Conservation (phyloP, 805 yeast species). For the Kuraishia molischiana region DNA sequence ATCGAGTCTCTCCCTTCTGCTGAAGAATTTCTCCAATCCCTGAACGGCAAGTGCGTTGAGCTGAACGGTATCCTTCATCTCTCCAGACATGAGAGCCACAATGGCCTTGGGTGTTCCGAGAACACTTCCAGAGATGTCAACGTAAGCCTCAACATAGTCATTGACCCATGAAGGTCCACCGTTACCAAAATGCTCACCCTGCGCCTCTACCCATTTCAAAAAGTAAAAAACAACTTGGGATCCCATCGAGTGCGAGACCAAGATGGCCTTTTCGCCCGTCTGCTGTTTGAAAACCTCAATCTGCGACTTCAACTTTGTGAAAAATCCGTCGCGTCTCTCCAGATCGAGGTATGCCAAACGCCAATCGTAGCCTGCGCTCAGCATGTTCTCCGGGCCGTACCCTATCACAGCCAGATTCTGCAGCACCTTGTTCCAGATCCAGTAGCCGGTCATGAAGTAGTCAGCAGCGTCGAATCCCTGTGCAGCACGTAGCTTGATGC, state of each 20-base stretch:
- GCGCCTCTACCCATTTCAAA: slow-evolving; percentile 94
- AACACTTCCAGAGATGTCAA: slow-evolving; percentile 84
- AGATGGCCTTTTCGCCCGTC: slow-evolving; percentile 58
- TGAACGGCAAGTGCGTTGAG: slow-evolving; percentile 86
- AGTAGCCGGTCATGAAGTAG: slow-evolving; percentile 92
- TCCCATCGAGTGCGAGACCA: slow-evolving; percentile 96
- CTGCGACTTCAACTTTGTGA: slow-evolving; percentile 60
- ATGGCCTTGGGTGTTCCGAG: slow-evolving; percentile 93
- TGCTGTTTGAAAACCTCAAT: slow-evolving; percentile 50
- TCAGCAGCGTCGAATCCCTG: slow-evolving; percentile 97
- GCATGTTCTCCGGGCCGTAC: slow-evolving; percentile 85
- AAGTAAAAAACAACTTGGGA: slow-evolving; percentile 83
- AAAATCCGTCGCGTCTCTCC: slow-evolving; percentile 81
- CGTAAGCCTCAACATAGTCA: slow-evolving; percentile 66
- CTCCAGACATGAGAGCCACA: slow-evolving; percentile 90
- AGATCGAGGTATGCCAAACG: slow-evolving; percentile 82
- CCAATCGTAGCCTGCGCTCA: slow-evolving; percentile 94
- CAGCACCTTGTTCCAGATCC: slow-evolving; percentile 97
- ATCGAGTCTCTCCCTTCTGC: slow-evolving; percentile 80
- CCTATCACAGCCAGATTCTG: slow-evolving; percentile 92
- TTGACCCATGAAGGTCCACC: slow-evolving; percentile 92
- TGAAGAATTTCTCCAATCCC: slow-evolving; percentile 90
- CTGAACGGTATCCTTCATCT: slow-evolving; percentile 96
- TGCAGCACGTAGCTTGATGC: slow-evolving; percentile 75
- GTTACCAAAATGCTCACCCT: slow-evolving; percentile 71